Conservation (phyloP, 352 stramenopile species). For the Plasmopara viticola region DNA sequence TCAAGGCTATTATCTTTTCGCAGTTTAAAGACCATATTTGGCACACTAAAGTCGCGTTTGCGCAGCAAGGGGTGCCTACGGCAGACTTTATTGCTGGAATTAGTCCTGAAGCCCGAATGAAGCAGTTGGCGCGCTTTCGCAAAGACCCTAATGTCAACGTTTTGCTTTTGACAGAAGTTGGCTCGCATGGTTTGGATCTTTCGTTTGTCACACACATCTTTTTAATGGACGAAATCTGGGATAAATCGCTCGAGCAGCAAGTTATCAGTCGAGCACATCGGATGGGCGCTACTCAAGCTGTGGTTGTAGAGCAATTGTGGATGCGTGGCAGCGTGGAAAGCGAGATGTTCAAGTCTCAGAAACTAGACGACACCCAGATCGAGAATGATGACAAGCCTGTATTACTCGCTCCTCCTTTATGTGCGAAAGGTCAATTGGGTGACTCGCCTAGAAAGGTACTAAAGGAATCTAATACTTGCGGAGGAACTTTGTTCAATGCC, state of each 20-base stretch:
- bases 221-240: conserved; percentile 94
- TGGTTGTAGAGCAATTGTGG: conserved; percentile 91
- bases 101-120: conserved; percentile 36
- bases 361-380: conserved; percentile 15
- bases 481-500: conserved; percentile 26
- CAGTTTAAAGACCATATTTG: conserved; percentile 81
- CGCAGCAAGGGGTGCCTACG: conserved; percentile 54
- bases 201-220: conserved; percentile 99
- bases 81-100: conserved; percentile 62
- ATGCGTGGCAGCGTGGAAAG: conserved; percentile 84
- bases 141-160: conserved; percentile 76
- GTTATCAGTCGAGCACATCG: conserved; percentile 93
- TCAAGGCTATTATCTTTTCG: conserved; percentile 82
- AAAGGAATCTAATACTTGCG: conserved; percentile 28
- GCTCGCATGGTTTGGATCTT: conserved; percentile 93
- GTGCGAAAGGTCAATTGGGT: conserved; percentile 5
- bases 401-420: conserved; percentile 11
- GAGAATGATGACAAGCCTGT: conserved; percentile 9
- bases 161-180: conserved; percentile 92
- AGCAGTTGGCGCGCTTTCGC: conserved; percentile 48
- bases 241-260: conserved; percentile 93
- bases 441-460: conserved; percentile 16
- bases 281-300: conserved; percentile 89
- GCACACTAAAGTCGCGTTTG: conserved; percentile 61
- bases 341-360: conserved; percentile 49